Conservation (phyloP, 2,329 filamentous ascomycete genomes). For the Beauveria varroae region DNA sequence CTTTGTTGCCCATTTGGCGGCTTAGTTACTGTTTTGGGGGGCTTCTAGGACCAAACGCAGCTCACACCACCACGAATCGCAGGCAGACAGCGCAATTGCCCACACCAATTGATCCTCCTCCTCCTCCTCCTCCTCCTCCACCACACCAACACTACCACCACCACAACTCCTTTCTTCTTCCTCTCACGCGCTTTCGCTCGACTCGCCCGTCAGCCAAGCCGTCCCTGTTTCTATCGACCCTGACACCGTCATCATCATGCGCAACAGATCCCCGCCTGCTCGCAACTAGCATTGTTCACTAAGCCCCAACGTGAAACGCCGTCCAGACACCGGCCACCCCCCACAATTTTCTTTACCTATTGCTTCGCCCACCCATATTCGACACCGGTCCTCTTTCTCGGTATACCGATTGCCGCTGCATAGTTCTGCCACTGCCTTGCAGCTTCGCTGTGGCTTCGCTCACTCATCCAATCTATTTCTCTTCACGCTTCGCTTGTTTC, state of each 20-base stretch:
- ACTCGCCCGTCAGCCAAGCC: slow-evolving; percentile 7
- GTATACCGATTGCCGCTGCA: background rate
- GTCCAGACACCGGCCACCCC: slow-evolving; percentile 13
- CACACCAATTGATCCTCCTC: background rate
- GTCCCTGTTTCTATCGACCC: slow-evolving; percentile 5
- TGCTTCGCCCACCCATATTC: background rate
- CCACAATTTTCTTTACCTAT: slow-evolving; percentile 1
- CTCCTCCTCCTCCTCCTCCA: background rate
- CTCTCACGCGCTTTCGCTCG: background rate
- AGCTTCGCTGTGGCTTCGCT: background rate
- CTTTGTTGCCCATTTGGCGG: background rate
- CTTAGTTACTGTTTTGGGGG: background rate
- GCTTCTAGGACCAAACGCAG: background rate
- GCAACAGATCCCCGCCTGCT: slow-evolving; percentile 14
- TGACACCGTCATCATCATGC: slow-evolving; percentile 17
- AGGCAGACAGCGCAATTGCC: background rate
- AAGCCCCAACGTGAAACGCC: slow-evolving; percentile 20
- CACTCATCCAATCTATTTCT: background rate
- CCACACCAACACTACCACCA: background rate
- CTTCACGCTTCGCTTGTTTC: background rate
- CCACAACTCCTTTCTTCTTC: background rate
- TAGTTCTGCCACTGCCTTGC: background rate
- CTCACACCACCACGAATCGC: slow-evolving; percentile 5
- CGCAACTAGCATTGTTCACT: slow-evolving; percentile 20
- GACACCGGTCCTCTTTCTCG: background rate